Base-by-base conservation (phyloP, 2,329 filamentous ascomycete genomes). In the Tolypocladium ophioglossoides region DNA sequence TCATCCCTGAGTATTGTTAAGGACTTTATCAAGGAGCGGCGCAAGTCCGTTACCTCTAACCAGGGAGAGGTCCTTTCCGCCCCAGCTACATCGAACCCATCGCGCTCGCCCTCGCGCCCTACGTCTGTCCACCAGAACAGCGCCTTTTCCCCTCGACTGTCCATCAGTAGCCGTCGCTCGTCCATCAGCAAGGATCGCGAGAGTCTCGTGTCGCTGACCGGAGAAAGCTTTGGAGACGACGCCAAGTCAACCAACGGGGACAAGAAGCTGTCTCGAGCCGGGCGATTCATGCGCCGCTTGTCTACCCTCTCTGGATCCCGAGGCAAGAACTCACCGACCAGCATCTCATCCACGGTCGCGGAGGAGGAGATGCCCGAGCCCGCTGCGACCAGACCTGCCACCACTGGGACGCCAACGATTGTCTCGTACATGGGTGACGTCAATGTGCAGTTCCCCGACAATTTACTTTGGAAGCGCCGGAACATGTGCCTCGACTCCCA, bases 371-470 rank as follows among this genome's bases (percentile, higher is more conserved):
- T 54, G 22, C 38, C 54, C 1, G 63, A 64, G 52, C 58, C 62
- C 24, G 52, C 35, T 3, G 51, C 55, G 12, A 20, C 57, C 8
- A 62, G 64, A 18, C 64, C 67, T 8, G 64, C 60, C 32, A 67
- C 64, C 20, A 70, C 64, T 2, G 65, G 63, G 11, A 61, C 64
- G 22, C 63, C 72, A 0, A 70, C 69, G 50, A 73, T 84, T 52
- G 77, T 85, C 30, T 77, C 89, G 4, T 84, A 86, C 57, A 80
- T 95, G 69, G 90, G 91, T 50, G 89, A 96, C 64, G 86, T 99
- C 58, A 97, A 99, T 63, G 89, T 97, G 12, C 94, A 99, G 68
- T 96, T 99, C 67, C 94, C 94, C 0, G 92, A 97, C 66, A 95
- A 90, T 53, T 78, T 99, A 49, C 78, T 99, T 14, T 99, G 94